Evolutionary conservation across 1,284 basidiomycete species (phyloP), one percentile per base, ranked within the genome.

Genomic region (Cutaneotrichosporon daszewskae): DNA sequence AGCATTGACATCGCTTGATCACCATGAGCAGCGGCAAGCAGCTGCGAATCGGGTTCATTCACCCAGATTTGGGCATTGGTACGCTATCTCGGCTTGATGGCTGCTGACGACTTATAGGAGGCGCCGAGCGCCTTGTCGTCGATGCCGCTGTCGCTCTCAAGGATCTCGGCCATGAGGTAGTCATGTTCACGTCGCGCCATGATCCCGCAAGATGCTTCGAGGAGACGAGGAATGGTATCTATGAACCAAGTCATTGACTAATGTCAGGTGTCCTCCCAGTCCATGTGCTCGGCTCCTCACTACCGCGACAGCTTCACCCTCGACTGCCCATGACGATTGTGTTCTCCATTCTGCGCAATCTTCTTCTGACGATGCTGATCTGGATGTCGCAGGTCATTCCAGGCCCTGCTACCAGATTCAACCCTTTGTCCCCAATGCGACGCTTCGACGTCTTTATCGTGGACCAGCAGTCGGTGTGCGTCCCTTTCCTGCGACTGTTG

Each of bases 1-100:
- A 18, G n/a, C n/a, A n/a, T n/a, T n/a, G n/a, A n/a, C n/a, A n/a
- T n/a, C n/a, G n/a, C n/a, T n/a, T n/a, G n/a, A n/a, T n/a, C n/a
- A n/a, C n/a, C n/a, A n/a, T n/a, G n/a, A n/a, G n/a, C n/a, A 17
- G 24, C 19, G 42, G 33, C 14, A 54, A 51, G 36, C 62, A 63
- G 45, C 57, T 78, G 33, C 57, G 77, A 13, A 76, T 97, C 51
- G 90, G 85, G 4, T 92, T 96, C 71, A 76, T 96, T 43, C 92
- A 97, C 66, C 92, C 92, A 19, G 92, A 97, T 74, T 76, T 96
- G 4, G 92, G 92, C 39, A 94, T 96, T 42, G 92, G 92, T 87
- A 54, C 53, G 78, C 69, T 20, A 28, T 14, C 14, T 37, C 17
- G 12, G n/a, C 14, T 27, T 32, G n/a, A 10, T 6, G n/a, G 11